These are phyloP conservation scores for Penicillium hesseltinei DNA, from an alignment of 2,329 filamentous ascomycete genomes.

Conservation along the genomic window DNA sequence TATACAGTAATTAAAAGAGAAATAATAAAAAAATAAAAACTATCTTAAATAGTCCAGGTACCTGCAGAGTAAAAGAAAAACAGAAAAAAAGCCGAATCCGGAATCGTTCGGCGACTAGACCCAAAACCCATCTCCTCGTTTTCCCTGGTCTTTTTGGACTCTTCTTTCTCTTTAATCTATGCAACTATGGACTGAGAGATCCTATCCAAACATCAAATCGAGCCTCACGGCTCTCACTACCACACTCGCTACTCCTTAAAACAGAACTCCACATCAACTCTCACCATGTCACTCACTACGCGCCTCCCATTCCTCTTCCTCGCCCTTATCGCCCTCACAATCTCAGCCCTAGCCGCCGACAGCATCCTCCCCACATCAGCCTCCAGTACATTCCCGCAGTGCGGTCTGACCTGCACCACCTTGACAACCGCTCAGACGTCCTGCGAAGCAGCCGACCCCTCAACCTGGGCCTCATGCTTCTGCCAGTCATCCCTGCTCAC, in stretches of 20 bases:
- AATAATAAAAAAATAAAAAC: background rate
- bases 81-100: background rate
- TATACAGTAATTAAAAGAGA: background rate
- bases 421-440: conserved; percentile 69
- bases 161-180: background rate
- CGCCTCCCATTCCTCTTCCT: background rate
- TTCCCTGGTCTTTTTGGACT: background rate
- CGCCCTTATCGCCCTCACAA: conserved; percentile 20
- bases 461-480: conserved; percentile 68
- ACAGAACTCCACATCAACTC: background rate
- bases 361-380: conserved; percentile 36
- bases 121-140: background rate
- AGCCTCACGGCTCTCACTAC: conserved; percentile 3
- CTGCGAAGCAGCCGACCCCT: conserved; percentile 55
- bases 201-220: background rate
- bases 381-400: conserved; percentile 57
- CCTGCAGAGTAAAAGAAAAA: background rate
- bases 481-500: conserved; percentile 63
- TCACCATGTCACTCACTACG: conserved; percentile 5
- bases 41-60: no score
- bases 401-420: conserved; percentile 58
- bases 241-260: background rate
- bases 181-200: conserved; percentile 2
- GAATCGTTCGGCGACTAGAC: conserved; percentile 8
- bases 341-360: conserved; percentile 24